Evolutionary conservation across 1,284 basidiomycete species (phyloP).

Genomic region (Cutaneotrichosporon mucoides): DNA sequence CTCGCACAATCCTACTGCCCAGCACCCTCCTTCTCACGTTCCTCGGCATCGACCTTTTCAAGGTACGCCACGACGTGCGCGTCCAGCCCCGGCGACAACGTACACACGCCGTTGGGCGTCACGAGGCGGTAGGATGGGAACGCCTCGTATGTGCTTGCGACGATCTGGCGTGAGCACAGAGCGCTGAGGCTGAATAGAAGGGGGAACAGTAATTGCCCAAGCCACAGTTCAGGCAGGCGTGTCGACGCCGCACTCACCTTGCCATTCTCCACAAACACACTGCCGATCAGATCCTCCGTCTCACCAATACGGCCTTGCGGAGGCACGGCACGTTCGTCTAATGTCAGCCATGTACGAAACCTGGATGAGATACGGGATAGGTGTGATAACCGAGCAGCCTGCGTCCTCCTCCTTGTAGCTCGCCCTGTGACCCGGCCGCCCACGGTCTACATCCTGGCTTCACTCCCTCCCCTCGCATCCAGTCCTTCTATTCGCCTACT

Average conservation of each 20-base stretch:
- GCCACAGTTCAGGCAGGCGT: too few relatives aligned
- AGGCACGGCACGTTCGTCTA: constrained; percentile 46
- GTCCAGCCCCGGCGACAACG: constrained; percentile 43
- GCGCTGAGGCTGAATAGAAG: too few relatives aligned
- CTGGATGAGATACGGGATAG: too few relatives aligned
- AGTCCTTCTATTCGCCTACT: too few relatives aligned
- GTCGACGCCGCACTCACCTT: constrained; percentile 29
- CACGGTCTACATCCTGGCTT: too few relatives aligned
- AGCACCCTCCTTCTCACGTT: constrained; percentile 6
- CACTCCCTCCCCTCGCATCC: too few relatives aligned
- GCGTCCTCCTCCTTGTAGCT: too few relatives aligned
- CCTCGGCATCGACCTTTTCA: constrained; percentile 30
- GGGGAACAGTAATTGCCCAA: too few relatives aligned
- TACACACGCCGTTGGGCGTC: constrained; percentile 39
- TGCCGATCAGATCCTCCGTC: constrained; percentile 48
- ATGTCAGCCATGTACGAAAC: neutral
- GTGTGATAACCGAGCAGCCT: too few relatives aligned
- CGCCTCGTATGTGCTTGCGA: constrained; percentile 42
- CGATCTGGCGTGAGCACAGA: constrained; percentile 24
- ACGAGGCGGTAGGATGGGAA: constrained; percentile 44
- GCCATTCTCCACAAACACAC: constrained; percentile 44
- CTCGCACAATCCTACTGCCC: too few relatives aligned
- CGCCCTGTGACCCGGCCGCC: too few relatives aligned
- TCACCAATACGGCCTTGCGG: constrained; percentile 49
- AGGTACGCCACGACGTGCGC: constrained; percentile 34